Evolutionary conservation across 2,329 filamentous ascomycete genomes (phyloP).

Genomic region (Tetracladium maxilliforme): DNA sequence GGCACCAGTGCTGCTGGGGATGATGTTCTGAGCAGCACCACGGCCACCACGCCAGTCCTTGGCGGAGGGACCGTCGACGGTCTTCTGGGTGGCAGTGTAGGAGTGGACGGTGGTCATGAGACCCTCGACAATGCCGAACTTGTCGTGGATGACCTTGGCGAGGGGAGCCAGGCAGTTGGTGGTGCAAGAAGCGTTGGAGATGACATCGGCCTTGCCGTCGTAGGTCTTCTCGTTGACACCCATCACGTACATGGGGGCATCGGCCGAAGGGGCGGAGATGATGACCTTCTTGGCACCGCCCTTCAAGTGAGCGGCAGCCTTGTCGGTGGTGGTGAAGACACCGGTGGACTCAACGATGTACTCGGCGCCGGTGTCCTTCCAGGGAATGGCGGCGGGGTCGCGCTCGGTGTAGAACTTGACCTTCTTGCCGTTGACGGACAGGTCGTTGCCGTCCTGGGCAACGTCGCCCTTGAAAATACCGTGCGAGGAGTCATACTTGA

Average conservation of each 20-base stretch:
- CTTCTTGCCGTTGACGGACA: conserved; percentile 86
- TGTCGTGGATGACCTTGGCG: conserved; percentile 98
- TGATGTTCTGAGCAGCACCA: conserved; percentile 98
- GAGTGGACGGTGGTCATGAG: conserved; percentile 99
- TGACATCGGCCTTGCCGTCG: conserved; percentile 78
- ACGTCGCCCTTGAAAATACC: conserved; percentile 91
- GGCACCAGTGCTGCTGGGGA: conserved; percentile 96
- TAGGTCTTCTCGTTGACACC: conserved; percentile 95
- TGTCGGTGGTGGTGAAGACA: conserved; percentile 98
- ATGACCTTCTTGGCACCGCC: conserved; percentile 97
- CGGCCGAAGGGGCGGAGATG: conserved; percentile 82
- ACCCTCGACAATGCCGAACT: conserved; percentile 94
- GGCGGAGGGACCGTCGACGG: conserved; percentile 88
- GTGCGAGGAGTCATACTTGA: conserved; percentile 98
- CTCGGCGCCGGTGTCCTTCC: conserved; percentile 71
- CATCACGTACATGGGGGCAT: conserved; percentile 99
- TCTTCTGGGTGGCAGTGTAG: conserved; percentile 99
- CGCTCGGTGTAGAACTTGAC: conserved; percentile 90
- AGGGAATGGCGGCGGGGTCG: conserved; percentile 82
- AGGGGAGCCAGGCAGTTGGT: conserved; percentile 99
- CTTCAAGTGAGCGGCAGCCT: conserved; percentile 87
- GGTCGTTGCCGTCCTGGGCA: conserved; percentile 50
- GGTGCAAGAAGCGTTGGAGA: conserved; percentile 99
- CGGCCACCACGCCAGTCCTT: conserved; percentile 99
- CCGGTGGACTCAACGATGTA: conserved; percentile 97